Evolutionary conservation across 2,329 filamentous ascomycete species (phyloP).

Genomic region (Epichloe festucae): DNA sequence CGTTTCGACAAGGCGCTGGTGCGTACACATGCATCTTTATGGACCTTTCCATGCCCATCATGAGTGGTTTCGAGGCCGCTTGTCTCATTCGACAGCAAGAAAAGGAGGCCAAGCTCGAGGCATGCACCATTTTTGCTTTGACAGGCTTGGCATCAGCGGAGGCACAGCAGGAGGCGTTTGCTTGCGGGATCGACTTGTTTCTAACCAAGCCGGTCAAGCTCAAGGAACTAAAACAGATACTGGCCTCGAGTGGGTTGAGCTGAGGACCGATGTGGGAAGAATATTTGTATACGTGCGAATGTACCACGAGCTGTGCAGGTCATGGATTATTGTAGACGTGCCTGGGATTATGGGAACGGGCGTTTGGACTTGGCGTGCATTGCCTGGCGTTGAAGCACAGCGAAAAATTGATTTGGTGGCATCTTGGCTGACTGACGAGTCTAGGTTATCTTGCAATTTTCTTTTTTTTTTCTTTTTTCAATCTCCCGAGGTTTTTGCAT

Average conservation of each 20-base stretch:
- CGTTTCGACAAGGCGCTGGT: conserved; percentile 8
- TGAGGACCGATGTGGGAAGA: neutral
- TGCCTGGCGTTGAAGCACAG: neutral
- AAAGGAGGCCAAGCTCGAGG: conserved; percentile 24
- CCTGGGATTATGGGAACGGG: too few relatives aligned
- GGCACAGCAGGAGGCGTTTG: conserved; percentile 36
- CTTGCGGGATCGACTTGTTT: conserved; percentile 37
- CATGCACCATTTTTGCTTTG: conserved; percentile 34
- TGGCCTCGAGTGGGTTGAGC: neutral
- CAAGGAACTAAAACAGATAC: conserved; percentile 16
- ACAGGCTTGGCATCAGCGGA: conserved; percentile 34
- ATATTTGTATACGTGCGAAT: neutral
- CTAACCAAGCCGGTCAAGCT: conserved; percentile 36
- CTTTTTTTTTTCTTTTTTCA: neutral
- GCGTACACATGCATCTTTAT: conserved; percentile 17
- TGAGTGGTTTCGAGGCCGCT: conserved; percentile 35
- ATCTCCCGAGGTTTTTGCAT: too few relatives aligned
- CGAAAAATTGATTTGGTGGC: too few relatives aligned
- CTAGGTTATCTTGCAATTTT: too few relatives aligned
- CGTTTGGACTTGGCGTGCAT: neutral
- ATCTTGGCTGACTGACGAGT: too few relatives aligned
- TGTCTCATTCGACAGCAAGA: conserved; percentile 35
- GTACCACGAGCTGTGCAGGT: neutral
- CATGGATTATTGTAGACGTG: neutral
- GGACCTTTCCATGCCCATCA: conserved; percentile 41